Percentiles rank a stretch among this genome's conserved stretches.
Evolutionary conservation across 257 asterid species (phyloP).

Genomic region (Lycium barbarum): DNA sequence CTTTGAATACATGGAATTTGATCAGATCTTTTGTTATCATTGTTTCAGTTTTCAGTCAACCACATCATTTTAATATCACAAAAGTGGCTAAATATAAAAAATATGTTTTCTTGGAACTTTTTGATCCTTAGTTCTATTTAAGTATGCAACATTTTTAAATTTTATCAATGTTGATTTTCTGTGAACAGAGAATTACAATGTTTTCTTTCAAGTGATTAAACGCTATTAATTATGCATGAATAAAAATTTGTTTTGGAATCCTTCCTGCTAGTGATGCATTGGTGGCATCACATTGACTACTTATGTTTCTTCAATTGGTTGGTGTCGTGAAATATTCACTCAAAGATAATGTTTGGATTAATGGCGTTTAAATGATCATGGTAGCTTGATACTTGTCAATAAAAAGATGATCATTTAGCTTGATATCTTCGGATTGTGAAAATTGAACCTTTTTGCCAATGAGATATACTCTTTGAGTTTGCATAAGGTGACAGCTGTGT

Average conservation of each 20-base stretch:
- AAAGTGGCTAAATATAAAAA: background rate
- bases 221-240: background rate
- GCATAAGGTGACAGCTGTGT: background rate
- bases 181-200: background rate
- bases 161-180: background rate
- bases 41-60: slow-evolving; percentile 1
- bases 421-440: slow-evolving; percentile 7
- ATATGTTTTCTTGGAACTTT: background rate
- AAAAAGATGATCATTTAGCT: background rate
- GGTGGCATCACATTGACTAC: slow-evolving; percentile 11
- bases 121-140: background rate
- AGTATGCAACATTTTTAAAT: background rate
- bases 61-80: background rate
- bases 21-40: background rate
- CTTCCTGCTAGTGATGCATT: slow-evolving; percentile 3
- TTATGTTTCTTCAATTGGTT: slow-evolving; percentile 15
- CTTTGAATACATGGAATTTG: background rate
- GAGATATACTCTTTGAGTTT: background rate
- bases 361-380: background rate
- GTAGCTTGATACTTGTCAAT: background rate
- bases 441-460: slow-evolving; percentile 16
- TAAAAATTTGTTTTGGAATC: background rate
- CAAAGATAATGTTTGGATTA: background rate
- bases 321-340: background rate
- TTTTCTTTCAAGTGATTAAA: slow-evolving; percentile 6